Conservation (phyloP, 2,329 filamentous ascomycete species). For the Fonsecaea nubica region DNA sequence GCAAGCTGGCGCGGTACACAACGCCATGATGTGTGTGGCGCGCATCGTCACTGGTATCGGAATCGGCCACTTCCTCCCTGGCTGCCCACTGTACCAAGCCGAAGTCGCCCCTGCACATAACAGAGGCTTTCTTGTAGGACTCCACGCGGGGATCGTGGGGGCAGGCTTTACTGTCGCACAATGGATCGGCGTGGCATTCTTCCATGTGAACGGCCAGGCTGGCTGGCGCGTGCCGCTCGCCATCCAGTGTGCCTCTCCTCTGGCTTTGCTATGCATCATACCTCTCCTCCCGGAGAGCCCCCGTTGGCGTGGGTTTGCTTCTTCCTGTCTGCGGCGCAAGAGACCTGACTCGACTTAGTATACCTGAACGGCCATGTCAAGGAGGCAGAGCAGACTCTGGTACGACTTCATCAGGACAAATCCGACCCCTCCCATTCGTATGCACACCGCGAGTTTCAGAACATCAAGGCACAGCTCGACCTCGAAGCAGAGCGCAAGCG, state of each 20-base stretch:
- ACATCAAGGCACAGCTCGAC: conserved; percentile 18
- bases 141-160: conserved; percentile 19
- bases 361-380: conserved; percentile 8
- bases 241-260: conserved; percentile 12
- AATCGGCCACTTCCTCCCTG: conserved; percentile 53
- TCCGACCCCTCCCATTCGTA: conserved; percentile 1
- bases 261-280: conserved; percentile 12
- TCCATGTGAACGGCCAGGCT: conserved; percentile 16
- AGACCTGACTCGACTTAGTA: conserved; percentile 4
- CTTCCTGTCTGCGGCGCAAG: background rate
- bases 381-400: conserved; percentile 5
- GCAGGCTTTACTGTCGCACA: conserved; percentile 20
- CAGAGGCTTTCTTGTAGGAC: conserved; percentile 44
- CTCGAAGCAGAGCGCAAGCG: conserved; percentile 7
- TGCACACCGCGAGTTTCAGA: conserved; percentile 12
- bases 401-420: conserved; percentile 13
- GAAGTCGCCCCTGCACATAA: conserved; percentile 52
- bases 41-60: conserved; percentile 46
- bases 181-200: conserved; percentile 27
- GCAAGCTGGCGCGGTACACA: conserved; percentile 43
- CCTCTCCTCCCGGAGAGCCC: conserved; percentile 21
- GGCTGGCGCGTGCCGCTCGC: conserved; percentile 26
- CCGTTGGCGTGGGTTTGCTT: conserved; percentile 28
- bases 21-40: conserved; percentile 34
- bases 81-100: conserved; percentile 51